Evolutionary conservation across 2,329 filamentous ascomycete species (phyloP).

Genomic region (Aaosphaeria pasadenensis): DNA sequence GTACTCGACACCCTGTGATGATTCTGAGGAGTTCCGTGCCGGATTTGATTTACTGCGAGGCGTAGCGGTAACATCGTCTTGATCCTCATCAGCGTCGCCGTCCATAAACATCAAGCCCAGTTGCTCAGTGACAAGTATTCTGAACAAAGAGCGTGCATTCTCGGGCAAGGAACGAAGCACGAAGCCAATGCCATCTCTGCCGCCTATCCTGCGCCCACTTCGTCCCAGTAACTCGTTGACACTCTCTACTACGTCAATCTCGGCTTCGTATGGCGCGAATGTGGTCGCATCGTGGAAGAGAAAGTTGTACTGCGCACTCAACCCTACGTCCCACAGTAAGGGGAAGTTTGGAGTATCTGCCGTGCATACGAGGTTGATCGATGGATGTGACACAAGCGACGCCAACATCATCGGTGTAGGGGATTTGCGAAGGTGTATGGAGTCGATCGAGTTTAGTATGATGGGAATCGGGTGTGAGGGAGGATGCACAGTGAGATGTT

Average conservation of each 20-base stretch:
- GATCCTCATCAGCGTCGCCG: constrained; percentile 13
- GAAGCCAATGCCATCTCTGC: constrained; percentile 87
- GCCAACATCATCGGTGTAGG: constrained; percentile 70
- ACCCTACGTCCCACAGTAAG: constrained; percentile 82
- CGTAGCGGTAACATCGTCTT: constrained; percentile 16
- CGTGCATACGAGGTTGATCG: constrained; percentile 72
- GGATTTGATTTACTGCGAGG: constrained; percentile 21
- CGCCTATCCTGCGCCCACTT: constrained; percentile 74
- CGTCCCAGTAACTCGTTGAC: constrained; percentile 84
- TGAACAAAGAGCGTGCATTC: constrained; percentile 85
- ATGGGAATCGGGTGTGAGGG: constrained; percentile 55
- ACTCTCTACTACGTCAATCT: constrained; percentile 83
- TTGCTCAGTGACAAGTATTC: constrained; percentile 80
- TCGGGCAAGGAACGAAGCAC: constrained; percentile 87
- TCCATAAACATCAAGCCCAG: constrained; percentile 63
- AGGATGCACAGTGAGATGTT: constrained; percentile 52
- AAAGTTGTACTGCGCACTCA: constrained; percentile 81
- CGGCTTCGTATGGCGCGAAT: constrained; percentile 69
- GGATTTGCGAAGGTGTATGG: constrained; percentile 68
- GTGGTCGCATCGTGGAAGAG: constrained; percentile 94
- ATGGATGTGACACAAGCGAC: constrained; percentile 70
- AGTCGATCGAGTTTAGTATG: constrained; percentile 84
- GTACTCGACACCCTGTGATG: constrained; percentile 73
- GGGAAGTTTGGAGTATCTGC: constrained; percentile 86
- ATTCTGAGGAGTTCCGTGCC: constrained; percentile 30